Conservation (phyloP, 2,329 filamentous ascomycete genomes). For the Harringtonia aguacate region DNA sequence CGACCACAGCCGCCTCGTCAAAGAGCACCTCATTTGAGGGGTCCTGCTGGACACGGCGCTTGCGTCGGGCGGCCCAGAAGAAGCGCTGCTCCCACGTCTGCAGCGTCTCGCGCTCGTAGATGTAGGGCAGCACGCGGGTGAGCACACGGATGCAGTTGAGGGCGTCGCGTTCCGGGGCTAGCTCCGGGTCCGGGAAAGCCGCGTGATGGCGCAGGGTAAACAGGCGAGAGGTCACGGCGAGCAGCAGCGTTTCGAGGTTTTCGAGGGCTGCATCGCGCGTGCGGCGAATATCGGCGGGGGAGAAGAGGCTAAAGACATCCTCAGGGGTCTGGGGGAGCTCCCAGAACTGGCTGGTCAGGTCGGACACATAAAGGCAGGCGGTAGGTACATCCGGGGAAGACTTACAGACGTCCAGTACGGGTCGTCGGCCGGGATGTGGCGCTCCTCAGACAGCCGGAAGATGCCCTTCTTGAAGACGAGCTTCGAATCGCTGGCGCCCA, state of each 20-base stretch:
- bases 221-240: constrained; percentile 73
- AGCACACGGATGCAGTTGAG: constrained; percentile 91
- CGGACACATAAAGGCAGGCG: too few relatives aligned
- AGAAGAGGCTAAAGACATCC: constrained; percentile 94
- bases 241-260: constrained; percentile 81
- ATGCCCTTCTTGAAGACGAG: constrained; percentile 98
- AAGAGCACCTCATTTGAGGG: constrained; percentile 62
- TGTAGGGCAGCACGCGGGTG: constrained; percentile 77
- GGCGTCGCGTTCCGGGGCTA: constrained; percentile 78
- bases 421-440: constrained; percentile 77
- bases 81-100: constrained; percentile 83
- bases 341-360: constrained; percentile 61
- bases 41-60: constrained; percentile 36
- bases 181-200: constrained; percentile 77
- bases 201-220: constrained; percentile 78
- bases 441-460: constrained; percentile 89
- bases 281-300: constrained; percentile 75
- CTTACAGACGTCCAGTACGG: constrained; percentile 85
- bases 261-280: constrained; percentile 75
- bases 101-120: constrained; percentile 82
- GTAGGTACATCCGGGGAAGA: too few relatives aligned
- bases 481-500: constrained; percentile 98
- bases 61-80: constrained; percentile 75
- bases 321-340: constrained; percentile 91
- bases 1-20: constrained; percentile 52